These are phyloP conservation scores for Suillus placidus DNA, from an alignment of 768 basidiomycete genomes.

Conservation along the genomic window DNA sequence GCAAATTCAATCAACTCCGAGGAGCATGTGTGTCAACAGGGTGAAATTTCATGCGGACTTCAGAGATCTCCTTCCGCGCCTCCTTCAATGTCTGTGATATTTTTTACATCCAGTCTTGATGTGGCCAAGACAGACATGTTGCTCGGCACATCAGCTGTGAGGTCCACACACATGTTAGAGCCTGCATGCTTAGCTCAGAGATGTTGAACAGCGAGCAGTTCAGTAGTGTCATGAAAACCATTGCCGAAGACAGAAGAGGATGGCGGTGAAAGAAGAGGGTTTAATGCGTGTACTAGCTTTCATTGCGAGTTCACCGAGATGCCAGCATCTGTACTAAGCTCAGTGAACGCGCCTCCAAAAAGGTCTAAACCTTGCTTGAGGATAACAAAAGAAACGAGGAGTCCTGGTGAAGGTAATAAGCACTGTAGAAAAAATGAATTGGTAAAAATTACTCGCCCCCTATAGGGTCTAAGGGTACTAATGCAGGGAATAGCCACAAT, in stretches of 20 bases:
- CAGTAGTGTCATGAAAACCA: conserved; percentile 20
- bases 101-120: conserved; percentile 61
- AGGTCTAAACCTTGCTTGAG: conserved; percentile 74
- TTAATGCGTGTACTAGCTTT: conserved; percentile 57
- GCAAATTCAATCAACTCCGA: conserved; percentile 1
- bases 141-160: conserved; percentile 71
- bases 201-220: conserved; percentile 49
- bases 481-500: conserved; percentile 79
- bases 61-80: conserved; percentile 66
- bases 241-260: conserved; percentile 15
- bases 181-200: conserved; percentile 79
- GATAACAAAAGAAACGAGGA: conserved; percentile 90
- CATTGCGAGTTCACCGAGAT: conserved; percentile 58
- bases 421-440: conserved; percentile 4
- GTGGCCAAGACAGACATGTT: conserved; percentile 59
- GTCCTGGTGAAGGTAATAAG: conserved; percentile 46
- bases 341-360: conserved; percentile 69
- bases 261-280: conserved; percentile 50
- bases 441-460: conserved; percentile 62
- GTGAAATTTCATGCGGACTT: conserved; percentile 69
- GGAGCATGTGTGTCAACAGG: conserved; percentile 35
- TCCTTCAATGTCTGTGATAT: conserved; percentile 56
- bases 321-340: conserved; percentile 85
- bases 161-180: conserved; percentile 81
- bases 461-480: conserved; percentile 91